A percentile compares a stretch with the other conserved stretches of the same genome.
phyloP scores from a whole-genome alignment of 1,284 basidiomycete genomes.

The Rhodotorula sp. region DNA sequence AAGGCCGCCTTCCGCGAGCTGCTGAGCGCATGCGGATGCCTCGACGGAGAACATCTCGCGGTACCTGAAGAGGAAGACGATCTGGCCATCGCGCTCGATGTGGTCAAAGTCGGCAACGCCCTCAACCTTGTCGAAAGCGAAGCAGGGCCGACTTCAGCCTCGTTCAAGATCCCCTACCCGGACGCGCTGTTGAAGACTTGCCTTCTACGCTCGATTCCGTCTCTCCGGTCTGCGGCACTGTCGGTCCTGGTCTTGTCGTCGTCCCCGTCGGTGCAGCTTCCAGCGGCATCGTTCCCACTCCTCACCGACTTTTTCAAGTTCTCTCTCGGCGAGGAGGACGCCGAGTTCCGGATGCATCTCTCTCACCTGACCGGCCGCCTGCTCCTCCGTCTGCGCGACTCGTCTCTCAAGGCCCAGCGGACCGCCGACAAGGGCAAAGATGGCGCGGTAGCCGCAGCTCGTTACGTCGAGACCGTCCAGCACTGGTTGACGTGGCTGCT shows the following conservation, averaged over 20 bases:
- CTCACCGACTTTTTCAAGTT: constrained; percentile 28
- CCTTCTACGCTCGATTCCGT: constrained; percentile 21
- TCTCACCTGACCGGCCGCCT: constrained; percentile 31
- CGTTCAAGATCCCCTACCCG: constrained; percentile 13
- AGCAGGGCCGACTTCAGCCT: neutral
- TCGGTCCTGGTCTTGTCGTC: constrained; percentile 35
- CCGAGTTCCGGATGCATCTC: constrained; percentile 31
- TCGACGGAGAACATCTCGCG: neutral
- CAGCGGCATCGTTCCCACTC: constrained; percentile 22
- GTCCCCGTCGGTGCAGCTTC: constrained; percentile 18
- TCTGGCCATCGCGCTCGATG: constrained; percentile 28
- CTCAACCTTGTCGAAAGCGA: constrained; percentile 30
- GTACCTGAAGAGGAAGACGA: constrained; percentile 17
- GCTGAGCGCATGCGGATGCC: constrained; percentile 15
- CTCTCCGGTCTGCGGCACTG: constrained; percentile 36
- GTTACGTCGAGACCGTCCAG: constrained; percentile 25
- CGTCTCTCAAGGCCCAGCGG: constrained; percentile 28
- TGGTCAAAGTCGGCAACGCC: constrained; percentile 34
- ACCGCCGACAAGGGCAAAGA: constrained; percentile 23
- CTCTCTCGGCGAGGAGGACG: constrained; percentile 40
- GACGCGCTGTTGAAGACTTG: constrained; percentile 13
- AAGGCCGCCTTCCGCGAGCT: constrained; percentile 14
- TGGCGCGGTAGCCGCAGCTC: neutral
- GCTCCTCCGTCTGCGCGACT: constrained; percentile 36
- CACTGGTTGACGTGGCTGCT: constrained; percentile 24